A percentile compares a stretch with the other conserved stretches of the same genome.
These are phyloP conservation scores for Penicillium ucsense DNA, from an alignment of 495 filamentous ascomycete species.

Conservation along the genomic window DNA sequence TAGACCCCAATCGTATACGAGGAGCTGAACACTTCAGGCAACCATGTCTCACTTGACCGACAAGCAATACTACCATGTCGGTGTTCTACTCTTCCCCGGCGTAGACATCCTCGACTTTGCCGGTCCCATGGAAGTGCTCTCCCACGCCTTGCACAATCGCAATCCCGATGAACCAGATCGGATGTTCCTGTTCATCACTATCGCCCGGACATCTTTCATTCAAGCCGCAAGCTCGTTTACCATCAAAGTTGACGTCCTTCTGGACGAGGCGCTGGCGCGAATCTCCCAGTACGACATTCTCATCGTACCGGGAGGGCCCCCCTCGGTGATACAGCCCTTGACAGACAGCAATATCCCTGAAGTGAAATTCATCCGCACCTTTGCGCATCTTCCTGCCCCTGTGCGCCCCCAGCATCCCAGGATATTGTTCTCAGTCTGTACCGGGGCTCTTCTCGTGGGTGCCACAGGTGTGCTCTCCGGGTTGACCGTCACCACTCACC, in stretches of 20 bases:
- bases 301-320: constrained; percentile 46
- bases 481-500: constrained; percentile 63
- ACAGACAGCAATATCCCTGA: constrained; percentile 14
- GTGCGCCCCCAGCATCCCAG: constrained; percentile 16
- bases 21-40: no score
- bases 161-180: constrained; percentile 17
- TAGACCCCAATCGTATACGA: no score
- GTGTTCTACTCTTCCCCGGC: constrained; percentile 34
- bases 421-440: constrained; percentile 66
- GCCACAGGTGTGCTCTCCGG: constrained; percentile 61
- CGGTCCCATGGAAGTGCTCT: constrained; percentile 52
- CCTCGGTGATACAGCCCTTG: constrained; percentile 14
- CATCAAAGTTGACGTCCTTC: constrained; percentile 12
- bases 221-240: constrained; percentile 14
- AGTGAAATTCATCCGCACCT: constrained; percentile 20
- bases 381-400: constrained; percentile 13
- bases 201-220: constrained; percentile 27
- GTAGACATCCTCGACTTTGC: constrained; percentile 54
- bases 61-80: constrained; percentile 20
- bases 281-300: constrained; percentile 64
- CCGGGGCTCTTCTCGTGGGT: constrained; percentile 63
- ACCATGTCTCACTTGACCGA: constrained; percentile 6
- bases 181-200: constrained; percentile 21
- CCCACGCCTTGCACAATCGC: constrained; percentile 23
- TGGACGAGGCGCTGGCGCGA: constrained; percentile 53